Evolutionary conservation across 2,329 filamentous ascomycete genomes (phyloP), one percentile per base, ranked within the genome.

Genomic region (Chaetomium sp.): DNA sequence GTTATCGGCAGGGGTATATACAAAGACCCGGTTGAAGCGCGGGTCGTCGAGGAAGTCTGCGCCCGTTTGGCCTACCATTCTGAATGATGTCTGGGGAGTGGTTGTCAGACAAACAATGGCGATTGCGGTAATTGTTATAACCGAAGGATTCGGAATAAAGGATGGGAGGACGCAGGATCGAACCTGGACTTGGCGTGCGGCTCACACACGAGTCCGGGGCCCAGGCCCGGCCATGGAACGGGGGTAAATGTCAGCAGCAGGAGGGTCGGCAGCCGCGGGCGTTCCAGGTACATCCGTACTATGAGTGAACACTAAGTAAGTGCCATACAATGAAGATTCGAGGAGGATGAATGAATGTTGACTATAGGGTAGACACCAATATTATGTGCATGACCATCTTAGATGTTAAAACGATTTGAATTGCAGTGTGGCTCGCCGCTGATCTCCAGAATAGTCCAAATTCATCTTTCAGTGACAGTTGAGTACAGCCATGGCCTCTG

Each of bases 1-100:
- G 25, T 65, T 67, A 5, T 23, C 57, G 45, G 16, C 49, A 61
- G 1, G 69, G 59, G 50, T 71, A 65, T 5, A 72, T 63, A 1
- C 69, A 66, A 75, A 72, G 21, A 31, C 42, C 4, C 33, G 49
- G 31, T 45, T 25, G 31, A 57, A 66, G 49, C 64, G 65, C 9
- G 60, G n/a, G 23, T 62, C 53, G 53, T 57, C 19, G 45, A 62
- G 42, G n/a, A 50, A 13, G 8, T 23, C 45, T 12, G 21, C 21
- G n/a, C 10, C n/a, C n/a, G 45, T 9, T 2, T 47, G n/a, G 27
- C 19, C 7, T 42, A 16, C 38, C 38, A 42, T 42, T 16, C 19
- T 42, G 38, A 19, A 42, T 42, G 16, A 42, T 19, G 16, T n/a
- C 16, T n/a, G 38, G 4, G 12, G 16, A 7, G 6, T 42, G 4